Evolutionary conservation across 768 basidiomycete species (phyloP).

Genomic region (Lactifluus rugatus): DNA sequence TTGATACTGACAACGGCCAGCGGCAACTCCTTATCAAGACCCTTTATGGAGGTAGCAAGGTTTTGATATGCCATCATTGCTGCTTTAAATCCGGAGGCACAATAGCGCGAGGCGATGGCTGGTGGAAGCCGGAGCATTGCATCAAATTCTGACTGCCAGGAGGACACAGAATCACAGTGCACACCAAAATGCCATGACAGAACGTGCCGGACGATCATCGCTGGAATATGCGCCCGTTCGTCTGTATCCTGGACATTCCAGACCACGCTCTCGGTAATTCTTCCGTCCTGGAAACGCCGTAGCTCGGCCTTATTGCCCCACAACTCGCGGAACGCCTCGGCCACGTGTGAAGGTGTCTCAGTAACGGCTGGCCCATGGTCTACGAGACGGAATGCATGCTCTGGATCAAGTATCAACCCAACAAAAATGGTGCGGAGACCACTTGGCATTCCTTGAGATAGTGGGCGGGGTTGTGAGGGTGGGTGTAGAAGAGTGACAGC

Average conservation of each 20-base stretch:
- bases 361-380: slow-evolving; percentile 84
- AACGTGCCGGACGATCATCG: slow-evolving; percentile 63
- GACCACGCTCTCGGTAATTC: slow-evolving; percentile 88
- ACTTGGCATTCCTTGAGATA: slow-evolving; percentile 47
- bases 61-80: slow-evolving; percentile 72
- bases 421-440: slow-evolving; percentile 46
- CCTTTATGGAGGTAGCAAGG: slow-evolving; percentile 67
- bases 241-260: slow-evolving; percentile 84
- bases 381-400: slow-evolving; percentile 72
- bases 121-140: slow-evolving; percentile 49
- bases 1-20: slow-evolving; percentile 69
- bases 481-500: slow-evolving; percentile 54
- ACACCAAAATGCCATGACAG: slow-evolving; percentile 72
- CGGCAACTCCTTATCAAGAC: slow-evolving; percentile 61
- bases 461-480: slow-evolving; percentile 34
- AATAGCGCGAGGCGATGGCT: slow-evolving; percentile 35
- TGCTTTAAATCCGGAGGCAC: slow-evolving; percentile 51
- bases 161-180: slow-evolving; percentile 37
- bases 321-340: slow-evolving; percentile 61
- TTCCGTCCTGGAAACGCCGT: slow-evolving; percentile 91
- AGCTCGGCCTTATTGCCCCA: slow-evolving; percentile 93
- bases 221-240: slow-evolving; percentile 70
- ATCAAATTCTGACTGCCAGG: slow-evolving; percentile 54
- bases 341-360: slow-evolving; percentile 40
- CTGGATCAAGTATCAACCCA: slow-evolving; percentile 65